phyloP scores from a whole-genome alignment of 164 flowering plant genomes.

The Paratinospora sagittata region DNA sequence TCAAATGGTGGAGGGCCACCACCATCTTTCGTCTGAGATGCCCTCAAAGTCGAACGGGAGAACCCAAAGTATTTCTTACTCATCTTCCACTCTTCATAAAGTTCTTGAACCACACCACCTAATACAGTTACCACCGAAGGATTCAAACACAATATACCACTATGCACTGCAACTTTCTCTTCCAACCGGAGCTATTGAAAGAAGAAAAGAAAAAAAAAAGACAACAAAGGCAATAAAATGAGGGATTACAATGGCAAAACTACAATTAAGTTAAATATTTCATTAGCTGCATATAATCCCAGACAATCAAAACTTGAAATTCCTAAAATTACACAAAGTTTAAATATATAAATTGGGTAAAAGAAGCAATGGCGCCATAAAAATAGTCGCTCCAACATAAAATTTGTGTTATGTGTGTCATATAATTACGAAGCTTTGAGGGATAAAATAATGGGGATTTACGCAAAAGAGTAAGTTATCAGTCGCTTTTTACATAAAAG shows the following conservation, averaged over 20 bases:
- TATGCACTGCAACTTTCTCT: conserved; percentile 44
- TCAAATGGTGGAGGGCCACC: conserved; percentile 84
- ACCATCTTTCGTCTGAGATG: conserved; percentile 33
- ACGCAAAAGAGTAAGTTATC: too few species aligned
- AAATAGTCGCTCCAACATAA: background rate
- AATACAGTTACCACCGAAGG: conserved; percentile 47
- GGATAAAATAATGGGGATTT: too few species aligned
- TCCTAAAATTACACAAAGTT: too few species aligned
- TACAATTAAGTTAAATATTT: too few species aligned
- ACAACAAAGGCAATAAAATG: conserved; percentile 5
- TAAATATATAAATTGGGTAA: too few species aligned
- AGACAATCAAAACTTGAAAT: too few species aligned
- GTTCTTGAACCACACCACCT: conserved; percentile 77
- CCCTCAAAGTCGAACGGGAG: conserved; percentile 47
- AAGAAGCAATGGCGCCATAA: background rate
- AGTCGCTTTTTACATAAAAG: too few species aligned
- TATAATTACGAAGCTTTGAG: background rate
- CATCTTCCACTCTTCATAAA: conserved; percentile 92
- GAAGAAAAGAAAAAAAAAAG: background rate
- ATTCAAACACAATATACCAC: conserved; percentile 68
- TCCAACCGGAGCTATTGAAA: conserved; percentile 60
- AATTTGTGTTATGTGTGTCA: background rate
- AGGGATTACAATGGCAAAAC: background rate
- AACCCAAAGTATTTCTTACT: conserved; percentile 69
- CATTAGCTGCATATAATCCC: too few species aligned